These are phyloP conservation scores for Fomitopsis serialis DNA, from an alignment of 768 basidiomycete species.

Conservation along the genomic window DNA sequence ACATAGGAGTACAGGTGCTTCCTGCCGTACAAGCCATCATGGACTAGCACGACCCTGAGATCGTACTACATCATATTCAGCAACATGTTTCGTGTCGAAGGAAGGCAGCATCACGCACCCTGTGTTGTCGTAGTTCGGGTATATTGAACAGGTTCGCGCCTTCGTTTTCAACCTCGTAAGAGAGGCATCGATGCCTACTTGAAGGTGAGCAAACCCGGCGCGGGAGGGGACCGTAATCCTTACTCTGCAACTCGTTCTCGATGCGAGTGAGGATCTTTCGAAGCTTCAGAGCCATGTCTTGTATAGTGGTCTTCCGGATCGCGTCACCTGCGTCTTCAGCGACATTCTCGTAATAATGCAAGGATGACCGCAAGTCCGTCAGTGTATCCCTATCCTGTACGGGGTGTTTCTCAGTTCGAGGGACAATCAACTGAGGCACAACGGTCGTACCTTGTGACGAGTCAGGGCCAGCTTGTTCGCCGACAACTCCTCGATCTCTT, in stretches of 20 bases:
- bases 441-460: constrained; percentile 46
- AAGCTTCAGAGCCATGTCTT: constrained; percentile 44
- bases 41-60: constrained; percentile 70
- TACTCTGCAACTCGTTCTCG: constrained; percentile 51
- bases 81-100: not conserved
- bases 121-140: constrained; percentile 58
- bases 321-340: constrained; percentile 43
- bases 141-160: constrained; percentile 48
- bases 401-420: not conserved
- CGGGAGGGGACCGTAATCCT: not conserved
- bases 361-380: constrained; percentile 51
- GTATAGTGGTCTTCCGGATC: constrained; percentile 39
- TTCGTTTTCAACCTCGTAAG: constrained; percentile 41
- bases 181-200: constrained; percentile 48
- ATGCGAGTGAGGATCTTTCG: constrained; percentile 46
- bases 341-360: constrained; percentile 70
- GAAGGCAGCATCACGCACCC: constrained; percentile 33
- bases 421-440: not conserved
- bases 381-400: constrained; percentile 57
- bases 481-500: constrained; percentile 43
- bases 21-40: constrained; percentile 73
- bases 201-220: not conserved
- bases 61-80: constrained; percentile 53
- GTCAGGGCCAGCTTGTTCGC: constrained; percentile 43
- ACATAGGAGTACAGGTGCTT: constrained; percentile 79